Base-by-base conservation (phyloP, 2,329 filamentous ascomycete species). In the Exophiala mesophila region DNA sequence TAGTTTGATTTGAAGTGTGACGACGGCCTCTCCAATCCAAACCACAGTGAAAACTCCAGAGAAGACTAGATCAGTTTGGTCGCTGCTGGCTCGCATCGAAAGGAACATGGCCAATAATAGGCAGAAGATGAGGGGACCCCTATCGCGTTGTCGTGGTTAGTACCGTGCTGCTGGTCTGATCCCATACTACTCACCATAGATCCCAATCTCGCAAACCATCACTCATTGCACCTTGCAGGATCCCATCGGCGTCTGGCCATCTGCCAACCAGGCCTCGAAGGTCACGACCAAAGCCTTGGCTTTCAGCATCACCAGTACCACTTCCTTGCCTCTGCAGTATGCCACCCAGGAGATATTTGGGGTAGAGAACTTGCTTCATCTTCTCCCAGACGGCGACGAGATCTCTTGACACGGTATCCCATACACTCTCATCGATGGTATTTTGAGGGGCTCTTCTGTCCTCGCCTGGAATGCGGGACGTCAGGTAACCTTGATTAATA, bases 1-100 rank as follows among this genome's bases (percentile, higher is more conserved):
- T 55, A 98, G 72, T 70, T 94, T 95, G 65, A 98, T 97, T 74
- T 98, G 92, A 60, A 94, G 68, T n/a, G 92, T 98, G 45, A 98
- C 92, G 3, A 95, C 84, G 1, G 89, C 89, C 71, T 97, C 89
- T 19, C 89, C 92, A 45, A 98, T 81, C 92, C 92, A 98, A 40
- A 98, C 83, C 67, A 94, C 85, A 35, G 88, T 88, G 68, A 98
- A 98, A 33, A 98, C 88, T 3, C 92, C 92, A 24, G 88, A 94
- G 64, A 98, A 98, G 19, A 97, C 89, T 29, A 85, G 68, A 48
- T 89, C 87, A 59, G 83, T 85, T 70, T 98, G 92, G 35, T 88
- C 78, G 1, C 77, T 74, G 55, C 82, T 76, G 10, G 88, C 88
- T 50, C 84, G 80, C 61, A 94, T 78, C 55, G 89, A 94, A 45